Base-by-base conservation (phyloP, 1,139 yeast genomes). In the Candida neerlandica region DNA sequence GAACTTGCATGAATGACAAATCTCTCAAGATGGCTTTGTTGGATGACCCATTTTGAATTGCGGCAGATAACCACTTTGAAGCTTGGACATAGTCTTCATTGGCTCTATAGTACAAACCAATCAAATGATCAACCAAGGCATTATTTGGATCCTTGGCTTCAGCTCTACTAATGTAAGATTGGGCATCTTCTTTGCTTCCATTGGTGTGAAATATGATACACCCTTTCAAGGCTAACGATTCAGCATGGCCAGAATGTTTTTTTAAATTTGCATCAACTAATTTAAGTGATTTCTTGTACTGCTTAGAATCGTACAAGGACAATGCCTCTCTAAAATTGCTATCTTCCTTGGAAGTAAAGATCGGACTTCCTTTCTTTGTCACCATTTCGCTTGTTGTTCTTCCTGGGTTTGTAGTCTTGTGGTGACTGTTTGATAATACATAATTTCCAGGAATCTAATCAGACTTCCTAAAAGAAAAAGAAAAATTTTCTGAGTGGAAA, bases 191-290 rank as follows among this genome's bases (percentile, higher is more conserved):
- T 54, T 73, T 76, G 62, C 82, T 83, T 45, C 84, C 86, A 34
- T 58, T 55, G 48, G 62, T 54, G 46, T 69, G 69, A 62, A 75
- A 76, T 54, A 85, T 71, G 51, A 84, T 74, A 52, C 96, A 77
- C 3, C 96, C 98, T 68, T 92, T 91, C 59, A 95, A 77, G 1
- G 97, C 90, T 52, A 89, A 70, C 2, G 96, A 84, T 62, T 89
- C 96, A 35, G 91, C 87, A 66, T 89, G 92, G 46, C 74, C 76
- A 10, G 90, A 78, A 62, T 84, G 84, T 60, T 89, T 89, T 70
- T 90, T 90, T 61, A 94, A 70, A 60, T 88, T 81, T 41, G 81
- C 75, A 50, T 95, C 98, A 32, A 90, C 80, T 33, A 84, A 65
- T 65, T 89, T 89, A 60, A 91, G 70, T 0, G 96, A 84, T 62